Evolutionary conservation across 441 rosid genomes (phyloP).

Genomic region (Gossypium aridum): DNA sequence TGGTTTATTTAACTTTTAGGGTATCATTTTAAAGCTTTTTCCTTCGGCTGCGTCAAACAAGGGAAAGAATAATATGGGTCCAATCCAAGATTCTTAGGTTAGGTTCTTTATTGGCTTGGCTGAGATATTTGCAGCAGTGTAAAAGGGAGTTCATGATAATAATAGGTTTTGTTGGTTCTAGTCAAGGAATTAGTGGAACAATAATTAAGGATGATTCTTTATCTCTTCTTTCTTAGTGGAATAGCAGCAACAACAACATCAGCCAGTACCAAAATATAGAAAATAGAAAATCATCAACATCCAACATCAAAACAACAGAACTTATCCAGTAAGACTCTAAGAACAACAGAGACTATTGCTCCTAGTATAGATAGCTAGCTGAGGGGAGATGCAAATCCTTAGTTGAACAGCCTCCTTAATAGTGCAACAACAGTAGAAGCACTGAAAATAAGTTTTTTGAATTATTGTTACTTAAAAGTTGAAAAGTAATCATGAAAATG

Average conservation of each 20-base stretch:
- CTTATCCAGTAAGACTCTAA: background rate
- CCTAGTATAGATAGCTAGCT: background rate
- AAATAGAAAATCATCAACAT: background rate
- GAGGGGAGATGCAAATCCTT: background rate
- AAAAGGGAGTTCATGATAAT: background rate
- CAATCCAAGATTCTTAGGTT: background rate
- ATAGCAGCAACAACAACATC: background rate
- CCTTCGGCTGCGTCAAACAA: background rate
- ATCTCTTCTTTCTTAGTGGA: background rate
- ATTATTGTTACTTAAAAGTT: background rate
- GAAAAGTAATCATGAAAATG: background rate
- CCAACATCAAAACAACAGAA: background rate
- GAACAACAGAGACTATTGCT: background rate
- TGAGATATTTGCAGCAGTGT: background rate
- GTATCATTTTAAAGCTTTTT: background rate
- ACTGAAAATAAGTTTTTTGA: background rate
- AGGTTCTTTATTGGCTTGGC: slow-evolving; percentile 2
- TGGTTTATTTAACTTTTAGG: background rate
- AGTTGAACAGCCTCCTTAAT: background rate
- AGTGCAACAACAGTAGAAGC: background rate
- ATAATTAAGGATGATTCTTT: background rate
- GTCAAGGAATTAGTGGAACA: background rate
- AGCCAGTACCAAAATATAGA: background rate
- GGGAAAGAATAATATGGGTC: slow-evolving; percentile 3
- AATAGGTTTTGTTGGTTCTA: background rate